Base-by-base conservation (phyloP, 257 asterid species). In the Rhazya stricta region DNA sequence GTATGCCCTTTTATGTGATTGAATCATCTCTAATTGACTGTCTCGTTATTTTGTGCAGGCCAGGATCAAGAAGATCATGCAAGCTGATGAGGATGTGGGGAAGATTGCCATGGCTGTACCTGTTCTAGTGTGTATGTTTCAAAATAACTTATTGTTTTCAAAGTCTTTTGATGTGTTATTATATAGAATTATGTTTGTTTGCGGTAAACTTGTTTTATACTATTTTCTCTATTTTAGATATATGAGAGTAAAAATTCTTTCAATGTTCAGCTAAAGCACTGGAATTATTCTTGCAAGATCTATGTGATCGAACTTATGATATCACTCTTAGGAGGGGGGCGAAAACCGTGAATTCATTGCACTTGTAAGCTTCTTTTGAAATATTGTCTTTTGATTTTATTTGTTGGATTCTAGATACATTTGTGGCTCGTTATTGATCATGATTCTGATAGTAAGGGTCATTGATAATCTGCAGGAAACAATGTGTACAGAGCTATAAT, bases 31-130 rank as follows among this genome's bases (percentile, higher is more conserved):
- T 50, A 19, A 16, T 48, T 50, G 45, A 50, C 50, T 50, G 45
- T 46, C 21, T 27, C 50, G 63, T 29, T 27, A 1, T 30, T 77
- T 36, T 71, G n/a, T n/a, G 65, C 76, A 93, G 97, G 92, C 97
- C 63, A 93, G 98, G 73, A 93, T 93, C 34, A 93, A 93, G 76
- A 93, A 93, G 86, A 91, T 93, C 73, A 93, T 91, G 98, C 98
- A 93, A 85, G 95, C 98, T 42, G 98, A 93, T 81, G 98, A 93
- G 83, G 98, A 93, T 85, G 98, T 93, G 62, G 98, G 98, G 73
- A 93, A 93, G 87, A 93, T 93, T 81, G 98, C 98, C 12, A 89
- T 84, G 89, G 98, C 97, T 1, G 98, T 93, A 74, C 98, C 98
- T 71, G 97, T 93, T 79, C 85, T 93, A 89, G 97, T 93, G 77